Conservation (phyloP, 108 stramenopile species). For the Parietichytrium sp. region DNA sequence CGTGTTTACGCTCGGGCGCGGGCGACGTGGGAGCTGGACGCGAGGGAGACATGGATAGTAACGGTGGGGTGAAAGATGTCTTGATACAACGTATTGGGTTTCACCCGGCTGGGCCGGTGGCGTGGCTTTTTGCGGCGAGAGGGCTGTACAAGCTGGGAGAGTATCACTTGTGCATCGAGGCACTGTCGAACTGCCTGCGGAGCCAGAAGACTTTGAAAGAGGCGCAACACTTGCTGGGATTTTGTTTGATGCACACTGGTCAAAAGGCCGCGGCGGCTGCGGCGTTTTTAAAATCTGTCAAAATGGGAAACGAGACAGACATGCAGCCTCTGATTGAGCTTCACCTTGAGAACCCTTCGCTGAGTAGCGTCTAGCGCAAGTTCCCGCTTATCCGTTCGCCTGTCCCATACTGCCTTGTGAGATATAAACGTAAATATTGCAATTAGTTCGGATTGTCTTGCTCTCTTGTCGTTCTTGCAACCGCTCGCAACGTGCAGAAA, state of each 20-base stretch:
- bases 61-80: constrained; percentile 11
- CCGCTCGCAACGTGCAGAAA: too few relatives aligned
- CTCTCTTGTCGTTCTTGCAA: too few relatives aligned
- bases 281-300: constrained; percentile 7
- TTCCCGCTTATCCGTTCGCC: too few relatives aligned
- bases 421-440: too few relatives aligned
- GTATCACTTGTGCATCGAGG: constrained; percentile 13
- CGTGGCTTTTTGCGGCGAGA: constrained; percentile 15
- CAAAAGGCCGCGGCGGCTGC: constrained; percentile 7
- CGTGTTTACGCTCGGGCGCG: neutral
- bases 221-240: constrained; percentile 27
- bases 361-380: too few relatives aligned
- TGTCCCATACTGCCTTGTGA: too few relatives aligned
- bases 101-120: neutral
- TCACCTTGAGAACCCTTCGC: constrained; percentile 19
- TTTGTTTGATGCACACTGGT: neutral
- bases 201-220: neutral
- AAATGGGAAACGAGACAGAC: constrained; percentile 34
- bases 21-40: neutral
- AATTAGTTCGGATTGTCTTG: too few relatives aligned
- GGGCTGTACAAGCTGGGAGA: constrained; percentile 15
- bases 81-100: constrained; percentile 25
- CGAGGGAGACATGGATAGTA: neutral
- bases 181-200: constrained; percentile 22
- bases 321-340: constrained; percentile 34